Evolutionary conservation across 1,284 basidiomycete genomes (phyloP).

Genomic region (Butyriboletus appendiculatus): DNA sequence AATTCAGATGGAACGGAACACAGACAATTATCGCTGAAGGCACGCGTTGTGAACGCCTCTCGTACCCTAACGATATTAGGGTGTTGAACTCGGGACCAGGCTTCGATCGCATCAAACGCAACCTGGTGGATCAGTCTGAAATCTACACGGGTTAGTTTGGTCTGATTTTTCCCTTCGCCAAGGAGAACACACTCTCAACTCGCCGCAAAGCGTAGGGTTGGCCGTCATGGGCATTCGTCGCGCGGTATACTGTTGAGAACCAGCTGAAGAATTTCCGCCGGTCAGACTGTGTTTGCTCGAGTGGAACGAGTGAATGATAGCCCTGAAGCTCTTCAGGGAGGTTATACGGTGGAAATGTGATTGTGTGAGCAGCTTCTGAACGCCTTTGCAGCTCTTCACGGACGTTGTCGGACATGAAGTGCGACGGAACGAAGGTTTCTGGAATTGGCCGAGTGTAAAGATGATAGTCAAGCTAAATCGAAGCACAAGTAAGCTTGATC

Average conservation of each 20-base stretch:
- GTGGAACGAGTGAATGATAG: slow-evolving; percentile 85
- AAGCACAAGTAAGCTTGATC: slow-evolving; percentile 5
- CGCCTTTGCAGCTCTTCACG: slow-evolving; percentile 81
- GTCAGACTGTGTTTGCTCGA: slow-evolving; percentile 61
- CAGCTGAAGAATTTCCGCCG: slow-evolving; percentile 76
- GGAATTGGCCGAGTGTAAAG: slow-evolving; percentile 76
- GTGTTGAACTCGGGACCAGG: slow-evolving; percentile 87
- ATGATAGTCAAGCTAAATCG: slow-evolving; percentile 81
- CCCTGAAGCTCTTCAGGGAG: slow-evolving; percentile 90
- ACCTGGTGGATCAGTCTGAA: slow-evolving; percentile 82
- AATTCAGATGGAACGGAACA: slow-evolving; percentile 16
- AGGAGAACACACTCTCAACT: slow-evolving; percentile 72
- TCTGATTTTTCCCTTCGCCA: not conserved
- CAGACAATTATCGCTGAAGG: slow-evolving; percentile 92
- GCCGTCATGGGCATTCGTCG: slow-evolving; percentile 79
- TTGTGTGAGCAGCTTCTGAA: slow-evolving; percentile 70
- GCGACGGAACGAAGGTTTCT: slow-evolving; percentile 52
- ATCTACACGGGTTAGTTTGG: slow-evolving; percentile 47
- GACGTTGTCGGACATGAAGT: slow-evolving; percentile 71
- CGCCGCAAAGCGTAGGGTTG: slow-evolving; percentile 77
- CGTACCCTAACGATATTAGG: slow-evolving; percentile 85
- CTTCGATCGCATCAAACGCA: slow-evolving; percentile 84
- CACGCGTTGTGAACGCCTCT: slow-evolving; percentile 95
- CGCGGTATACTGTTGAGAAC: slow-evolving; percentile 83
- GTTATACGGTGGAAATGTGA: slow-evolving; percentile 48